Conservation (phyloP, 768 basidiomycete genomes). For the Podaxis sp. region DNA sequence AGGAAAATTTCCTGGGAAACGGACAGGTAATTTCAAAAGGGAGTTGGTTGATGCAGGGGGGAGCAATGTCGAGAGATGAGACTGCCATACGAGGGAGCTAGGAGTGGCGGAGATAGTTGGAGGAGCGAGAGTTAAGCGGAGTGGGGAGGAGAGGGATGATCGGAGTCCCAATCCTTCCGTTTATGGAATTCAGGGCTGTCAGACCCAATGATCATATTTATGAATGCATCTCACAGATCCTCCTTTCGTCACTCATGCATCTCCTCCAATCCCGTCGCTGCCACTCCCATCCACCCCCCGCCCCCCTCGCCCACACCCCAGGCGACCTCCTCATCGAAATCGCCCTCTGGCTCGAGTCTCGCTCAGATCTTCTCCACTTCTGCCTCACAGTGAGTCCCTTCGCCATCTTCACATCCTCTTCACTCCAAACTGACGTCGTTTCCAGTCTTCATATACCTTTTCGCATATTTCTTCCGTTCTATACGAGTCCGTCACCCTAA, state of each 20-base stretch:
- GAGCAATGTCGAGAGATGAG: neutral
- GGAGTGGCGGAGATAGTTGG: conserved; percentile 8
- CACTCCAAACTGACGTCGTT: neutral
- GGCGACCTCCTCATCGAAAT: conserved; percentile 70
- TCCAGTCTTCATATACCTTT: conserved; percentile 56
- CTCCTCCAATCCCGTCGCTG: conserved; percentile 2
- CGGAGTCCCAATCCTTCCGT: conserved; percentile 5
- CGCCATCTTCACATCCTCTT: neutral
- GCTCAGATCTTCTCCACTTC: conserved; percentile 55
- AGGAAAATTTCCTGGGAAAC: neutral
- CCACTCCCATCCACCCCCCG: neutral
- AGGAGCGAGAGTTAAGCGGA: neutral
- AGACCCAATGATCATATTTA: neutral
- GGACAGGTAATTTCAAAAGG: neutral
- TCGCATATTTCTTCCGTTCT: conserved; percentile 52
- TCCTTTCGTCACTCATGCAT: conserved; percentile 7
- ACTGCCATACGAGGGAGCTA: neutral
- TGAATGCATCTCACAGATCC: neutral
- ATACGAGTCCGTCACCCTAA: conserved; percentile 56
- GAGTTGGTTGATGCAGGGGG: neutral
- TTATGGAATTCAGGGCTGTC: neutral
- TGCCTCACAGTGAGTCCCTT: conserved; percentile 51
- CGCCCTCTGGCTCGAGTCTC: conserved; percentile 48
- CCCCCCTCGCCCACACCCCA: conserved; percentile 32
- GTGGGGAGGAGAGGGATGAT: neutral